Evolutionary conservation across 2,329 filamentous ascomycete species (phyloP), one percentile per base, ranked within the genome.

Genomic region (Alternaria brassicae): DNA sequence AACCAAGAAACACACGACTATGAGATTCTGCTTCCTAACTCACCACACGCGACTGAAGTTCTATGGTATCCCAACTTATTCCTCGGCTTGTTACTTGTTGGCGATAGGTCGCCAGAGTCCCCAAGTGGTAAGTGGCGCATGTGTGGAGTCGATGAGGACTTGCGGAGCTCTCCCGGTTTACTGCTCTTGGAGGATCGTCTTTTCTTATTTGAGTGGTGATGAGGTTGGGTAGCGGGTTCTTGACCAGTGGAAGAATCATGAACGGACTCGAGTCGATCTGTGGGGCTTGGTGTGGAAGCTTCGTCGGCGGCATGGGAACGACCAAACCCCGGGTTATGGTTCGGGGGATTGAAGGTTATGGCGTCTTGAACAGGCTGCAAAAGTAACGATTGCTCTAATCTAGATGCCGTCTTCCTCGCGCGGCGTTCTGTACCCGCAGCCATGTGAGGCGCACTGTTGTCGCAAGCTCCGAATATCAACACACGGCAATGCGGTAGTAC

Each of bases 51-150:
- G 70, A 97, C 92, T 42, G 93, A 96, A 34, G 93, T 97, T 73
- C 94, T 88, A 81, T 97, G 94, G 76, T 98, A 98, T 37, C 94
- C 94, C 61, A 98, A 84, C 80, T 96, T 97, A 78, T 97, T 97
- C 74, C 93, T 88, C 74, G 88, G 87, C 76, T 90, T 91, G 69
- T 90, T 86, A 34, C 85, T 83, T 41, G 77, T 79, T 51, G 81
- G 80, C 61, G 81, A 82, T 63, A 83, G 71, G 36, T 79, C 79
- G 69, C 76, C 75, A 40, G 74, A 72, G 34, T 75, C 77, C 34
- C 68, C 66, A 19, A 77, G 66, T 21, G 74, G 71, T 36, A 80
- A 65, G 53, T 77, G 79, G 67, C 78, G 80, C 70, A 83, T 77
- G 67, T 82, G 81, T 63, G 82, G 81, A 60, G 81, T 83, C 15